Percentiles rank a stretch among this genome's conserved stretches.
phyloP scores from a whole-genome alignment of 768 basidiomycete genomes.

The Amylocystis lapponica region DNA sequence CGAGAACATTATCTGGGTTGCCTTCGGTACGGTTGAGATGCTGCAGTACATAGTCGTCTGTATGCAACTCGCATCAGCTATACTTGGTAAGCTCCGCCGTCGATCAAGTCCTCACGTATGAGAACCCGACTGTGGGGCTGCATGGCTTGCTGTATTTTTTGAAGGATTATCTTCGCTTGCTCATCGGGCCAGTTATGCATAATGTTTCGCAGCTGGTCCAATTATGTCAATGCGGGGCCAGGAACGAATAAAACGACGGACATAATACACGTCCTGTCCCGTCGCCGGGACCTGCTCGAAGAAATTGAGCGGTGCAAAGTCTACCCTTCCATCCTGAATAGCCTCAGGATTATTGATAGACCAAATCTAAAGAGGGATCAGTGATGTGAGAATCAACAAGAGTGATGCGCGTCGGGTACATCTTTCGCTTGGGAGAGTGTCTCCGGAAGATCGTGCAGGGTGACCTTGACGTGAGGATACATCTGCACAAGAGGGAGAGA shows the following conservation, averaged over 20 bases:
- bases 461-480: constrained; percentile 22
- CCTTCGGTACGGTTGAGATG: constrained; percentile 11
- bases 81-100: not conserved
- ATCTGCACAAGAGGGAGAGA: constrained; percentile 20
- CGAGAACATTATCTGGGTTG: not conserved
- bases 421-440: constrained; percentile 25
- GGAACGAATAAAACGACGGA: constrained; percentile 10
- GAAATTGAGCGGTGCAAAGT: constrained; percentile 36
- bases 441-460: constrained; percentile 26
- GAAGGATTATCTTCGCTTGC: constrained; percentile 31
- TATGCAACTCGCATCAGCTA: constrained; percentile 11
- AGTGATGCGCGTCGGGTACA: constrained; percentile 4
- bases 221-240: not conserved
- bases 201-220: constrained; percentile 29
- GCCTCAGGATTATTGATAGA: constrained; percentile 28
- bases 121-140: constrained; percentile 28
- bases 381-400: not conserved
- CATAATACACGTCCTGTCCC: constrained; percentile 37
- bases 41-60: constrained; percentile 36
- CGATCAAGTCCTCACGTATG: constrained; percentile 22
- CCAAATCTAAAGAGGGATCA: constrained; percentile 24
- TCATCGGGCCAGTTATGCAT: constrained; percentile 39
- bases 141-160: constrained; percentile 31
- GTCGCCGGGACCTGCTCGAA: constrained; percentile 30
- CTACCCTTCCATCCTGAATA: constrained; percentile 27